Evolutionary conservation across 768 basidiomycete genomes (phyloP).

Genomic region (Suillus weaverae): DNA sequence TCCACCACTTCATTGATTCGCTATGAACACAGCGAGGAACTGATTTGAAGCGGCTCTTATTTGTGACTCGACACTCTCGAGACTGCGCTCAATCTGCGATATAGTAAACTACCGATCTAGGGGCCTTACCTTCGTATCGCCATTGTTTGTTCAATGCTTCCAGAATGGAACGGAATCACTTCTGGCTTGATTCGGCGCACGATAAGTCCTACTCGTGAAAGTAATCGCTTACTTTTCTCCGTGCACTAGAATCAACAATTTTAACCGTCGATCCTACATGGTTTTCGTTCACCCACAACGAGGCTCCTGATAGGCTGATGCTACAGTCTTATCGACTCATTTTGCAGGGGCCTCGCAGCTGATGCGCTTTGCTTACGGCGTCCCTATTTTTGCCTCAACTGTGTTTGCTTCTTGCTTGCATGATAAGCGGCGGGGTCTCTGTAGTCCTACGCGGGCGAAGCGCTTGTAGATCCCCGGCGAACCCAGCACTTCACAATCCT

Average conservation of each 20-base stretch:
- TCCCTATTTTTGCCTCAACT: slow-evolving; percentile 14
- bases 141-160: slow-evolving; percentile 27
- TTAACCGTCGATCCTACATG: slow-evolving; percentile 6
- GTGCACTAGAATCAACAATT: slow-evolving; percentile 4
- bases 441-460: slow-evolving; percentile 14
- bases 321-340: slow-evolving; percentile 3
- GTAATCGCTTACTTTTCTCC: slow-evolving; percentile 1
- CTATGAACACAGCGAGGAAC: background rate
- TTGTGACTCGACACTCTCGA: slow-evolving; percentile 7
- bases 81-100: slow-evolving; percentile 30
- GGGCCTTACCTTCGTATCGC: slow-evolving; percentile 30
- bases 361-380: slow-evolving; percentile 35
- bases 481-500: background rate
- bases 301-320: slow-evolving; percentile 2
- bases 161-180: slow-evolving; percentile 32
- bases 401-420: slow-evolving; percentile 12
- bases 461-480: slow-evolving; percentile 3
- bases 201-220: slow-evolving; percentile 16
- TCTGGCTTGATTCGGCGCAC: slow-evolving; percentile 1
- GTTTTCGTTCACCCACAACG: background rate
- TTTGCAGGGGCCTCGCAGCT: slow-evolving; percentile 25
- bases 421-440: slow-evolving; percentile 18
- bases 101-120: slow-evolving; percentile 30
- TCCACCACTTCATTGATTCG: background rate
- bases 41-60: slow-evolving; percentile 12